Percentiles rank a stretch among this genome's conserved stretches.
These are phyloP conservation scores for Lophiotrema nucula DNA, from an alignment of 495 filamentous ascomycete species.

Conservation along the genomic window DNA sequence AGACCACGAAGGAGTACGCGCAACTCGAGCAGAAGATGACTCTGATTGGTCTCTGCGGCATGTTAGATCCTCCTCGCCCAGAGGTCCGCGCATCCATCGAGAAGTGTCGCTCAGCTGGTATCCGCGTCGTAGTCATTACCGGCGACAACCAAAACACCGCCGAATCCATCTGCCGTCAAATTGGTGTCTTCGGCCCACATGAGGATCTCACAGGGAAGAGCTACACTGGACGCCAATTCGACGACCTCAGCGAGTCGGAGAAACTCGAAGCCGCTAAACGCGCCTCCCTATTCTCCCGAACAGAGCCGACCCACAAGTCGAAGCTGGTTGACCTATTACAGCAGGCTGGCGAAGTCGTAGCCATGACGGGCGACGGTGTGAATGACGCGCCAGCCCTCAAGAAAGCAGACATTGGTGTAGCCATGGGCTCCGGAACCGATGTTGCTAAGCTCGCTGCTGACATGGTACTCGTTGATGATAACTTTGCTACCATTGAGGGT, in stretches of 20 bases:
- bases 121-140: conserved; percentile 96
- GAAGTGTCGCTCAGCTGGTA: conserved; percentile 88
- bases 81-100: conserved; percentile 84
- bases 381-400: conserved; percentile 98
- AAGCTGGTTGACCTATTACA: conserved; percentile 96
- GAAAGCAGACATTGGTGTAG: conserved; percentile 97
- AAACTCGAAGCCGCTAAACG: conserved; percentile 79
- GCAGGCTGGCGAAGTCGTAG: conserved; percentile 88
- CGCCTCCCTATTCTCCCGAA: conserved; percentile 93
- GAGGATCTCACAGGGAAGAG: conserved; percentile 90
- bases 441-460: conserved; percentile 96
- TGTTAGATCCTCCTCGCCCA: conserved; percentile 96
- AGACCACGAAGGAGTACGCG: conserved; percentile 77
- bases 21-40: conserved; percentile 92
- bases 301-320: conserved; percentile 93
- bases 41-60: conserved; percentile 86
- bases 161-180: conserved; percentile 94
- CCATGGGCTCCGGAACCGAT: conserved; percentile 98
- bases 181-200: conserved; percentile 81
- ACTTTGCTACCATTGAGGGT: conserved; percentile 95
- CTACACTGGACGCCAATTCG: conserved; percentile 93
- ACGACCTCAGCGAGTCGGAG: conserved; percentile 73
- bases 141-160: conserved; percentile 97
- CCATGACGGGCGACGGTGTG: conserved; percentile 99
- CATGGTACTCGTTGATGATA: conserved; percentile 98